Percentiles rank a stretch among this genome's conserved stretches.
Conservation (phyloP, 352 stramenopile species). For the Phytophthora palmivora region DNA sequence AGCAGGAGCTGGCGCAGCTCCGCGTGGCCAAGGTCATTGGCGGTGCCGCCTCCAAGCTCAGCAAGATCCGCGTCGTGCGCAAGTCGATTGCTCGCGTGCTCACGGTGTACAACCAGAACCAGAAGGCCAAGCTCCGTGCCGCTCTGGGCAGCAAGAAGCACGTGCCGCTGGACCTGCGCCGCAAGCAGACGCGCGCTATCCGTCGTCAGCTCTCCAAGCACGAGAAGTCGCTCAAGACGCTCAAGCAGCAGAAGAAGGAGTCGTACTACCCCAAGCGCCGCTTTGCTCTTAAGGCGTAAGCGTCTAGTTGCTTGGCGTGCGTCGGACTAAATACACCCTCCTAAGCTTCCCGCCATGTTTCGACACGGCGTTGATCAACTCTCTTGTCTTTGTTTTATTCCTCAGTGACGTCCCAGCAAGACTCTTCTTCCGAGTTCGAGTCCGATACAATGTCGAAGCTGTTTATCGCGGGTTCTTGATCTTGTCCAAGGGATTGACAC, state of each 20-base stretch:
- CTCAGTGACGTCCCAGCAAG: constrained; percentile 34
- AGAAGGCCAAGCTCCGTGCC: constrained; percentile 97
- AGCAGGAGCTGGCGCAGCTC: constrained; percentile 97
- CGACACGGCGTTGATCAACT: constrained; percentile 40
- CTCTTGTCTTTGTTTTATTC: constrained; percentile 21
- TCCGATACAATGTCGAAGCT: constrained; percentile 67
- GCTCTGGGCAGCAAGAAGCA: constrained; percentile 96
- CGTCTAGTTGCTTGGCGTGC: constrained; percentile 39
- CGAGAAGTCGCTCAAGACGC: constrained; percentile 94
- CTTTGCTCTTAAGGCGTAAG: constrained; percentile 98
- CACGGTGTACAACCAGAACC: constrained; percentile 99
- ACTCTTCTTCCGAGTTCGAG: constrained; percentile 59
- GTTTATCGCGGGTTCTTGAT: constrained; percentile 24
- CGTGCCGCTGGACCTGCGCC: constrained; percentile 97
- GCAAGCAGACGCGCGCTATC: constrained; percentile 99
- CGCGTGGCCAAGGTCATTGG: constrained; percentile 99
- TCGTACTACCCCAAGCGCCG: constrained; percentile 96
- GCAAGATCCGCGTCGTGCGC: constrained; percentile 99
- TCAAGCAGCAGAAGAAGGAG: constrained; percentile 96
- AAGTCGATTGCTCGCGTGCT: constrained; percentile 99
- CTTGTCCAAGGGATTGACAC: constrained; percentile 8
- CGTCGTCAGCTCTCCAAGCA: constrained; percentile 95
- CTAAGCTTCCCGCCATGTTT: constrained; percentile 61
- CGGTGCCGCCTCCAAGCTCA: constrained; percentile 98
- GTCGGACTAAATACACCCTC: constrained; percentile 74